Conservation (phyloP, 129 eudicot genomes). For the Flaveria linearis region DNA sequence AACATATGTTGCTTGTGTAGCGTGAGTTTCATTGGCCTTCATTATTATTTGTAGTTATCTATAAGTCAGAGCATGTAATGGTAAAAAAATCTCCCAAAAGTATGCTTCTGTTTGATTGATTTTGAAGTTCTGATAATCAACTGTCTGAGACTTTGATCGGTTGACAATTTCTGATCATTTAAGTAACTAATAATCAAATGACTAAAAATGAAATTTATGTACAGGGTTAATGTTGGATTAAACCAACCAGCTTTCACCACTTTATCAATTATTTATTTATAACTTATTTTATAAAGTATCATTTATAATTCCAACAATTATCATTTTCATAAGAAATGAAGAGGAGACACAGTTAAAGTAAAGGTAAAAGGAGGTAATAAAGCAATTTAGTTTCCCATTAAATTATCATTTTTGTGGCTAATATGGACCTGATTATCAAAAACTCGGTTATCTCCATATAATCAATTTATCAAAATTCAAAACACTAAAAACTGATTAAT, state of each 20-base stretch:
- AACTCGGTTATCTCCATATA: neutral
- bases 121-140: too few relatives aligned
- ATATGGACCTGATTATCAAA: neutral
- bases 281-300: neutral
- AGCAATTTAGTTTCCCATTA: neutral
- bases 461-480: neutral
- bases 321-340: neutral
- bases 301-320: neutral
- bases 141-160: too few relatives aligned
- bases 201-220: too few relatives aligned
- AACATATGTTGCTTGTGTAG: constrained; percentile 70
- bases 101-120: too few relatives aligned
- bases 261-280: too few relatives aligned
- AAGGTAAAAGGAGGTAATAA: neutral
- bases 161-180: too few relatives aligned
- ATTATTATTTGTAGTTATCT: neutral
- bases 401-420: neutral
- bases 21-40: constrained; percentile 46
- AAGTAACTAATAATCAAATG: too few relatives aligned
- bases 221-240: too few relatives aligned
- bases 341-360: neutral
- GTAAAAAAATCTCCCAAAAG: neutral
- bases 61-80: constrained; percentile 6
- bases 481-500: constrained; percentile 2
- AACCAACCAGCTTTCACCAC: too few relatives aligned